These are phyloP conservation scores for Fusarium musae DNA, from an alignment of 2,329 filamentous ascomycete species.

Conservation along the genomic window DNA sequence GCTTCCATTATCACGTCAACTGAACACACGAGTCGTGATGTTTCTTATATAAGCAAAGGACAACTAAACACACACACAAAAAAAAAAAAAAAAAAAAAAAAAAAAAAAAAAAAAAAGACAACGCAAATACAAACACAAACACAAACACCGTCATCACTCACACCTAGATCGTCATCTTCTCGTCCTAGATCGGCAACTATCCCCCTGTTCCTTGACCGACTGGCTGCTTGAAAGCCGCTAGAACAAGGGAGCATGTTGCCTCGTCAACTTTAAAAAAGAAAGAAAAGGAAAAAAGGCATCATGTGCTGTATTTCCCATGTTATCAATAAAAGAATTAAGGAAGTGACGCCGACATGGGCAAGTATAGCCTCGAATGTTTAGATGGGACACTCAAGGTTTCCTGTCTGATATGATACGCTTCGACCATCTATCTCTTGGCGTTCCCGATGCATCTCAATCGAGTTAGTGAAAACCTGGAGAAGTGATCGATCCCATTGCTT, in stretches of 20 bases:
- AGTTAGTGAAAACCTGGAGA: conserved; percentile 30
- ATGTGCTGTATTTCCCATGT: background rate
- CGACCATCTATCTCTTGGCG: conserved; percentile 28
- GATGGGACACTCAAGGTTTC: background rate
- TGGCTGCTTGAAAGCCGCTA: conserved; percentile 8
- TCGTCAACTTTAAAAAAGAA: conserved; percentile 22
- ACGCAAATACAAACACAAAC: background rate
- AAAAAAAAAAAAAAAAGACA: background rate
- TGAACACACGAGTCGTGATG: conserved; percentile 1
- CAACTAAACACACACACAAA: background rate
- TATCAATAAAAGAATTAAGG: background rate
- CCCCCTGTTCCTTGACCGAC: conserved; percentile 15
- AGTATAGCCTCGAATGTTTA: background rate
- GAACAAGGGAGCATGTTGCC: conserved; percentile 20
- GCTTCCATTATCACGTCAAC: conserved; percentile 1
- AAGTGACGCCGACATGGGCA: conserved; percentile 7
- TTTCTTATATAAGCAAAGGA: background rate
- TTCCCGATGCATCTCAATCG: conserved; percentile 10
- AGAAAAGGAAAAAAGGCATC: background rate
- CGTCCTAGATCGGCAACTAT: conserved; percentile 16
- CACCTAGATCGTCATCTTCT: conserved; percentile 24
- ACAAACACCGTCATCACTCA: conserved; percentile 28
- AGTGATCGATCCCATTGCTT: background rate
- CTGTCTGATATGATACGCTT: conserved; percentile 4
- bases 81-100: background rate